Evolutionary conservation across 805 yeast genomes (phyloP).

Genomic region (Zygosaccharomyces pseudorouxii): DNA sequence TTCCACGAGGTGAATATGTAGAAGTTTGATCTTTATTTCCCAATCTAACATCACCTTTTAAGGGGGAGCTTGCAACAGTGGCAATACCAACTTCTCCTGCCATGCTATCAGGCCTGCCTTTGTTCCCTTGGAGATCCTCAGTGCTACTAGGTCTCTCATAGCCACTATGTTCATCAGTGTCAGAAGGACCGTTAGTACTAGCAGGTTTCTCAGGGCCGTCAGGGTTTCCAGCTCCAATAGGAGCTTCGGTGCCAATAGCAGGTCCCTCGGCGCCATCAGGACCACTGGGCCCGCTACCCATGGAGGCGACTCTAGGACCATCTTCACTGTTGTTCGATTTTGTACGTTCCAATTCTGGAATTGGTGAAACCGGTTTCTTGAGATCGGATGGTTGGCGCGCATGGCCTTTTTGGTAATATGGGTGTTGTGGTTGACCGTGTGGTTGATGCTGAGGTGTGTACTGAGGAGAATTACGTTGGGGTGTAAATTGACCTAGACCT

Average conservation of each 20-base stretch:
- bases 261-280: background rate
- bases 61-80: conserved; percentile 22
- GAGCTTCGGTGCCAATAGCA: background rate
- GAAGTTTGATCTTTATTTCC: conserved; percentile 1
- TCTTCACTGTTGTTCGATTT: background rate
- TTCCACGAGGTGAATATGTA: background rate
- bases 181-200: background rate
- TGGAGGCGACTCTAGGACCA: background rate
- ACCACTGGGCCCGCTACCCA: background rate
- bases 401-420: conserved; percentile 1
- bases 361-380: conserved; percentile 15
- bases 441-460: background rate
- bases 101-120: conserved; percentile 7
- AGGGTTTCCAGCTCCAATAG: background rate
- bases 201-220: background rate
- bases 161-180: background rate
- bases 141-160: background rate
- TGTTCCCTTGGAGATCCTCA: conserved; percentile 9
- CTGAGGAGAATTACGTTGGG: conserved; percentile 2
- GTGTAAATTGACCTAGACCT: background rate
- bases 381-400: conserved; percentile 7
- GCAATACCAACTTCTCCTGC: conserved; percentile 19
- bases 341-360: conserved; percentile 8
- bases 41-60: conserved; percentile 17
- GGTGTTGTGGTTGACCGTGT: conserved; percentile 3